These are phyloP conservation scores for Haematococcus sp. DNA, from an alignment of 139 green algal species.

Conservation along the genomic window DNA sequence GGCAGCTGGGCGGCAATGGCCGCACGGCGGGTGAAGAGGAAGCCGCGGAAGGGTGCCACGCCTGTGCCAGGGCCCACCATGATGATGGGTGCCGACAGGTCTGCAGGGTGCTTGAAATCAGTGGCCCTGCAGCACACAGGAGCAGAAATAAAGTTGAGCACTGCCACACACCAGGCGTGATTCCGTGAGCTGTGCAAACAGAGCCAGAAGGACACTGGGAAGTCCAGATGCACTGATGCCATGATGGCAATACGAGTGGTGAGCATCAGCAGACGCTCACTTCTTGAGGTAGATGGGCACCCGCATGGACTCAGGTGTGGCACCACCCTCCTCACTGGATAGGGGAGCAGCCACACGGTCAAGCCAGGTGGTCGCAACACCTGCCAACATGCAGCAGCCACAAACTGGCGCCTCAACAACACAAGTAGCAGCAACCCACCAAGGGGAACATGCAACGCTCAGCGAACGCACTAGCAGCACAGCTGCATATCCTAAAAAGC, in stretches of 20 bases:
- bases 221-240: no score
- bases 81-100: slow-evolving; percentile 63
- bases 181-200: not conserved
- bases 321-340: not conserved
- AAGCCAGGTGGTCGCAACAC: slow-evolving; percentile 85
- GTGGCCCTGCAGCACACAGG: slow-evolving; percentile 1
- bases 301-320: not conserved
- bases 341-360: slow-evolving; percentile 40
- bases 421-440: no score
- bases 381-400: no score
- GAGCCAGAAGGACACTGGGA: no score
- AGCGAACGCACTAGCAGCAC: no score
- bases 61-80: slow-evolving; percentile 92
- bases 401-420: no score
- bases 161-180: not conserved
- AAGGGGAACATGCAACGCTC: no score
- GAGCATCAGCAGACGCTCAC: not conserved
- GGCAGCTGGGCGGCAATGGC: not conserved
- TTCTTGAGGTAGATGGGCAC: slow-evolving; percentile 37
- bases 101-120: slow-evolving; percentile 62
- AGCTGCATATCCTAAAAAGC: no score
- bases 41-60: slow-evolving; percentile 83
- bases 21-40: slow-evolving; percentile 67
- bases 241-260: no score
- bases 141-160: not conserved